Percentiles rank a stretch among this genome's conserved stretches.
Conservation (phyloP, 2,329 filamentous ascomycete genomes). For the Aspergillus oerlinghausenensis region DNA sequence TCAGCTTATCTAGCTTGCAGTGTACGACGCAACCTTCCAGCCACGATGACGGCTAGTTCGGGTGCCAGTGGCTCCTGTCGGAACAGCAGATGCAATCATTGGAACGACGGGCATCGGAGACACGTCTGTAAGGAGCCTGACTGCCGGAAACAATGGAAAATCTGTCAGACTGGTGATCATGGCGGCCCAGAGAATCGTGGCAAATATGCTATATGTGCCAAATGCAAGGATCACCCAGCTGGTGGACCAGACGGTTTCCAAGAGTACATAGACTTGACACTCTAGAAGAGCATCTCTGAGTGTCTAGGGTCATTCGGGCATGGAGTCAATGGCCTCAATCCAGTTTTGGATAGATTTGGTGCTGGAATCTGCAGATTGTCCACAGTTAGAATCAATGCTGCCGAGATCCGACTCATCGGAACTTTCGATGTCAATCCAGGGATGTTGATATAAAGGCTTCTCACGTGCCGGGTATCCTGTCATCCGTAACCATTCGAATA, state of each 20-base stretch:
- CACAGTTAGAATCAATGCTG: no score
- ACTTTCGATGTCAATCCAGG: constrained; percentile 16
- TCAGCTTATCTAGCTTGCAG: no score
- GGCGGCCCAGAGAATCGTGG: neutral
- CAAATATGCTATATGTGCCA: constrained; percentile 5
- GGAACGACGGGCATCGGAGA: no score
- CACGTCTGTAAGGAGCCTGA: no score
- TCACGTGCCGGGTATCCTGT: constrained; percentile 17
- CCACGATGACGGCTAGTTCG: no score
- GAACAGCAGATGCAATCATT: no score
- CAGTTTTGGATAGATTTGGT: no score
- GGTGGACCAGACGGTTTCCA: constrained; percentile 5
- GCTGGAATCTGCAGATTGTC: no score
- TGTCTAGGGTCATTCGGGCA: no score
- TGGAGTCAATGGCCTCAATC: no score
- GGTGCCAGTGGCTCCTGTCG: no score
- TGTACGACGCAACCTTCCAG: no score
- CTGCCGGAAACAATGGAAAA: neutral
- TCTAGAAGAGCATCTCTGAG: neutral
- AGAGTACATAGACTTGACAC: constrained; percentile 5
- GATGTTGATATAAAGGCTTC: constrained; percentile 15
- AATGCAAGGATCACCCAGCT: neutral
- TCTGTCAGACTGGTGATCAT: constrained; percentile 5
- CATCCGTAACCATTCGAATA: constrained; percentile 18
- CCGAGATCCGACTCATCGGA: constrained; percentile 5